Evolutionary conservation across 495 filamentous ascomycete genomes (phyloP).

Genomic region (Hypomontagnella submonticulosa): DNA sequence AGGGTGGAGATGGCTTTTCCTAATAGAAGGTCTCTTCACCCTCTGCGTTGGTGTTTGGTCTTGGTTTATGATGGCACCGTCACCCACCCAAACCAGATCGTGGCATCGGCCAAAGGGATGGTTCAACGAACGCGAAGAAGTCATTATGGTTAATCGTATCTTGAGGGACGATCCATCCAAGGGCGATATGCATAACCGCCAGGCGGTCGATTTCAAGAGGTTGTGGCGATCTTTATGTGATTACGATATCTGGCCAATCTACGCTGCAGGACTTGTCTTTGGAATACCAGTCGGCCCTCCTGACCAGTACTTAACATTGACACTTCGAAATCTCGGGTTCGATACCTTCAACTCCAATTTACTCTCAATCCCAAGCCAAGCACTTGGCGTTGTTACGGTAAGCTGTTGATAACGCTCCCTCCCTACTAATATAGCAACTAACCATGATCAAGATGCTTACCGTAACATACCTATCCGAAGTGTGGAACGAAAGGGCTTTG

Average conservation of each 20-base stretch:
- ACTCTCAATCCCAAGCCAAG: conserved; percentile 68
- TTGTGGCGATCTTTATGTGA: conserved; percentile 71
- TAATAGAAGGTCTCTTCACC: conserved; percentile 61
- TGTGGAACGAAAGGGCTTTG: conserved; percentile 64
- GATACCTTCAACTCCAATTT: conserved; percentile 75
- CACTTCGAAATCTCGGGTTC: conserved; percentile 69
- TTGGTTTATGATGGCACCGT: conserved; percentile 72
- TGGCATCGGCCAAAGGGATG: conserved; percentile 72
- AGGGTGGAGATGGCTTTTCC: conserved; percentile 77
- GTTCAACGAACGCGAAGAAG: conserved; percentile 70
- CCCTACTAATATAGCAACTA: conserved; percentile 27
- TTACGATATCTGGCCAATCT: conserved; percentile 79
- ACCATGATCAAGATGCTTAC: conserved; percentile 46
- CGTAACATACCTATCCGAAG: conserved; percentile 66
- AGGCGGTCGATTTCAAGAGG: conserved; percentile 66
- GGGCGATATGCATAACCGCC: conserved; percentile 68
- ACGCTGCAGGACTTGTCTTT: conserved; percentile 68
- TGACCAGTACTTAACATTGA: conserved; percentile 70
- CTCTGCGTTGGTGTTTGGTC: conserved; percentile 67
- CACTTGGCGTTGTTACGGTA: conserved; percentile 11
- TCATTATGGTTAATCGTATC: conserved; percentile 78
- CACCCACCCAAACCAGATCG: conserved; percentile 71
- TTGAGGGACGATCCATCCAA: conserved; percentile 75
- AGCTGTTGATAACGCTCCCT: conserved; percentile 14
- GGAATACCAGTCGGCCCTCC: conserved; percentile 65